phyloP scores from a whole-genome alignment of 2,329 filamentous ascomycete genomes.

The Cadophora malorum region DNA sequence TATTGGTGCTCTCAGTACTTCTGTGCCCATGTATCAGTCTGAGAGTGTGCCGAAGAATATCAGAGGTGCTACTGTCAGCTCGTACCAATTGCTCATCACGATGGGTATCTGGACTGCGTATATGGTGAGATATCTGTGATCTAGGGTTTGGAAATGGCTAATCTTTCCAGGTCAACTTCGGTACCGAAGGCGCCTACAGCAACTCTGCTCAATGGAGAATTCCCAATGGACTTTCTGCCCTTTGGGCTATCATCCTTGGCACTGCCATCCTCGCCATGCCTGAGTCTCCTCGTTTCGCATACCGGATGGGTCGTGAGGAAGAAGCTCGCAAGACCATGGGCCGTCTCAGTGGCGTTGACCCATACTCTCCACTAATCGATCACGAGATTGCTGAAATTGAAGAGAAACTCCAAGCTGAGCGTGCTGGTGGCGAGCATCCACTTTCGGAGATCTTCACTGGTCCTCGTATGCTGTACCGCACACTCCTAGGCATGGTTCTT shows the following conservation, averaged over 20 bases:
- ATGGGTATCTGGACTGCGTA: slow-evolving; percentile 67
- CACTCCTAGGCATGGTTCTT: slow-evolving; percentile 64
- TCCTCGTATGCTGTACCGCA: slow-evolving; percentile 70
- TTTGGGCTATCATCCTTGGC: slow-evolving; percentile 61
- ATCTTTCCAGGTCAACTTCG: slow-evolving; percentile 60
- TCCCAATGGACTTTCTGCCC: slow-evolving; percentile 61
- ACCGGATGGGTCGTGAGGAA: slow-evolving; percentile 53
- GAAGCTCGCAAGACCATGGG: slow-evolving; percentile 58
- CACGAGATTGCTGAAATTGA: slow-evolving; percentile 59
- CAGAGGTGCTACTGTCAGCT: slow-evolving; percentile 66
- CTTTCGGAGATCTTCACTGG: slow-evolving; percentile 70
- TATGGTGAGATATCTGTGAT: slow-evolving; percentile 48
- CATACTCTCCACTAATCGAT: slow-evolving; percentile 50
- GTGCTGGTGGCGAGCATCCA: slow-evolving; percentile 39
- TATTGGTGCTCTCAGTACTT: slow-evolving; percentile 68
- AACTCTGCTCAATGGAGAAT: slow-evolving; percentile 66
- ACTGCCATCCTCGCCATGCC: slow-evolving; percentile 59
- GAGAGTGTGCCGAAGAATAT: slow-evolving; percentile 70
- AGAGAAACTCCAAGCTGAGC: slow-evolving; percentile 58
- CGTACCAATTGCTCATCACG: slow-evolving; percentile 74
- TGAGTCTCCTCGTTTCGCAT: slow-evolving; percentile 60
- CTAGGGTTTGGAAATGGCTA: slow-evolving; percentile 29
- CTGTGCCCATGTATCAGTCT: slow-evolving; percentile 72
- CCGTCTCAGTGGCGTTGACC: slow-evolving; percentile 49
- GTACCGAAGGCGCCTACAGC: slow-evolving; percentile 54